These are phyloP conservation scores for Fusarium sp. DNA, from an alignment of 2,329 filamentous ascomycete genomes.

Conservation along the genomic window DNA sequence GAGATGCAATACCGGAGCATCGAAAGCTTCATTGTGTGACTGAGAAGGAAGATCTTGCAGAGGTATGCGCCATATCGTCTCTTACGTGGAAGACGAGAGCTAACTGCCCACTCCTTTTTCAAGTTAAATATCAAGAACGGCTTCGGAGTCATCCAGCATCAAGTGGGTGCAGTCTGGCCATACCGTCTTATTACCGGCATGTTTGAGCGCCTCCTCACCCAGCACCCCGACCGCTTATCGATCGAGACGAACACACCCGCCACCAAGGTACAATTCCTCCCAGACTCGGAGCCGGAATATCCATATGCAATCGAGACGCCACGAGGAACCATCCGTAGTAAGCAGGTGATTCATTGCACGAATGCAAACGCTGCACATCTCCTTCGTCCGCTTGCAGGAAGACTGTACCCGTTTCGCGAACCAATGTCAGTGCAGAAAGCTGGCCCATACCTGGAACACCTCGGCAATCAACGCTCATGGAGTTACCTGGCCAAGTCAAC, in stretches of 20 bases:
- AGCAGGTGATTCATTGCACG: conserved; percentile 67
- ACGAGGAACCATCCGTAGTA: conserved; percentile 58
- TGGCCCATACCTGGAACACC: conserved; percentile 44
- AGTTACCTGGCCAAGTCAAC: conserved; percentile 55
- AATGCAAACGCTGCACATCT: conserved; percentile 65
- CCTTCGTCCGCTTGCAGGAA: conserved; percentile 59
- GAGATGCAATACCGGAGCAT: conserved; percentile 16
- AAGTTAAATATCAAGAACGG: not conserved
- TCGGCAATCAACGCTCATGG: conserved; percentile 57
- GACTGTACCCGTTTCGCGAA: conserved; percentile 57
- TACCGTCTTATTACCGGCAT: not conserved
- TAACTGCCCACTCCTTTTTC: not conserved
- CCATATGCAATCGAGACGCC: conserved; percentile 59
- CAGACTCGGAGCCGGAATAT: conserved; percentile 14
- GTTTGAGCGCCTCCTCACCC: not conserved
- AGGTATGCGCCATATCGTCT: not conserved
- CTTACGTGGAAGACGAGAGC: not conserved
- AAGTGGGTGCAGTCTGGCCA: not conserved
- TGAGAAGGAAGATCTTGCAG: conserved; percentile 20
- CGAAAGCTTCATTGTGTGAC: conserved; percentile 16
- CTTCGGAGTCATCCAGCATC: not conserved
- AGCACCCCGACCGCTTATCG: not conserved
- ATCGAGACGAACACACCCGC: not conserved
- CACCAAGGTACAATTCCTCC: not conserved
- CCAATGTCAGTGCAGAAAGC: conserved; percentile 63